Conservation (phyloP, 805 yeast genomes). For the Torulaspora indica region DNA sequence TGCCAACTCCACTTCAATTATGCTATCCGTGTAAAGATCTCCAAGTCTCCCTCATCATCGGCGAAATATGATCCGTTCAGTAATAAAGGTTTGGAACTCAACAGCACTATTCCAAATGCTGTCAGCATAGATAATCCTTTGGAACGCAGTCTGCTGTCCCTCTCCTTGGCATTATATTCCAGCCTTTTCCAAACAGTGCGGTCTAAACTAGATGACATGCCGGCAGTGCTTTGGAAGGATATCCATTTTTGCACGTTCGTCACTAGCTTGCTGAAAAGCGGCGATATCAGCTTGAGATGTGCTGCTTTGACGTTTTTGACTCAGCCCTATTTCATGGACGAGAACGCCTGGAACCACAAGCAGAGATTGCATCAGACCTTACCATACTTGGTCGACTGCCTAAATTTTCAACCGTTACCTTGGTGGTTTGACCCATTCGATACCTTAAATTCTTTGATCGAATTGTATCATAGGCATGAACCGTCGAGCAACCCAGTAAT, state of each 20-base stretch:
- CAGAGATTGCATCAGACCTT: conserved; percentile 17
- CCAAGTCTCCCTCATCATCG: conserved; percentile 8
- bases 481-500: conserved; percentile 30
- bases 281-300: conserved; percentile 23
- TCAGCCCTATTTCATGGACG: conserved; percentile 17
- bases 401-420: conserved; percentile 27
- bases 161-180: conserved; percentile 19
- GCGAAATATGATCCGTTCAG: conserved; percentile 17
- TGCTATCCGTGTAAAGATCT: conserved; percentile 11
- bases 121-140: conserved; percentile 20
- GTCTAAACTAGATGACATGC: neutral
- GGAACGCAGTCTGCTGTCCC: conserved; percentile 19
- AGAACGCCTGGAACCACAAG: conserved; percentile 14
- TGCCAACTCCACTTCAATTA: conserved; percentile 23
- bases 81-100: conserved; percentile 17
- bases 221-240: conserved; percentile 15
- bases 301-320: conserved; percentile 21
- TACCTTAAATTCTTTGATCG: conserved; percentile 19
- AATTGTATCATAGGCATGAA: conserved; percentile 22
- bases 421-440: conserved; percentile 36
- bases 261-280: conserved; percentile 24
- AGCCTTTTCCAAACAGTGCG: neutral
- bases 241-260: conserved; percentile 19
- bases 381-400: conserved; percentile 27
- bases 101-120: conserved; percentile 22